Conservation (phyloP, 2,329 filamentous ascomycete species). For the Cladosporium sp. region DNA sequence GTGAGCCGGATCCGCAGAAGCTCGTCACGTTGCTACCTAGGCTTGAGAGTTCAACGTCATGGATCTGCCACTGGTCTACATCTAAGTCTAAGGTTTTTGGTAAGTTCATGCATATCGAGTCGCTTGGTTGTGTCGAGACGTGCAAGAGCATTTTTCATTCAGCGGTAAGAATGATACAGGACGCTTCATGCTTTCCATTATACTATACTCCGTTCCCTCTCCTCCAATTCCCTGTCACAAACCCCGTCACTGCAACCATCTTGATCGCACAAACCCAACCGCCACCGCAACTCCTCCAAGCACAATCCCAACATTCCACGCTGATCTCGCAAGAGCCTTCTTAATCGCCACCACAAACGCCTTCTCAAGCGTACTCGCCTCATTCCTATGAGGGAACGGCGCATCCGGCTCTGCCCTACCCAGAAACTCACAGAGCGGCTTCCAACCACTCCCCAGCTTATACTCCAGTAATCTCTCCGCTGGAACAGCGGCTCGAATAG, state of each 20-base stretch:
- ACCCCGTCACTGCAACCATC: background rate
- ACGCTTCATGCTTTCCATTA: too few species aligned
- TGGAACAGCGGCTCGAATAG: constrained; percentile 21
- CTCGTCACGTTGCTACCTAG: too few species aligned
- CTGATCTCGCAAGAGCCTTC: background rate
- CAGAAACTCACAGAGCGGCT: constrained; percentile 29
- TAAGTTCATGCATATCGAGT: too few species aligned
- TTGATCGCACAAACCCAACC: background rate
- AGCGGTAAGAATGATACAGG: too few species aligned
- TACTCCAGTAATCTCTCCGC: constrained; percentile 27
- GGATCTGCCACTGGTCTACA: too few species aligned
- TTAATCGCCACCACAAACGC: background rate
- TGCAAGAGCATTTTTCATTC: too few species aligned
- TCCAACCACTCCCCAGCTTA: constrained; percentile 27
- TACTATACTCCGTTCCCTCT: too few species aligned
- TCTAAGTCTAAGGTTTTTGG: too few species aligned
- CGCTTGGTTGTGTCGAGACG: too few species aligned
- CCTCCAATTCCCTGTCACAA: too few species aligned
- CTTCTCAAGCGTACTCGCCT: background rate
- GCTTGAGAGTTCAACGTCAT: too few species aligned
- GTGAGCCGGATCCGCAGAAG: too few species aligned
- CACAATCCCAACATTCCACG: background rate
- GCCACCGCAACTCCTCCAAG: background rate
- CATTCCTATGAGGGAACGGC: constrained; percentile 20
- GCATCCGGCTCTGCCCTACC: constrained; percentile 21